Conservation (phyloP, 2,329 filamentous ascomycete genomes). For the Thelonectria rubi region DNA sequence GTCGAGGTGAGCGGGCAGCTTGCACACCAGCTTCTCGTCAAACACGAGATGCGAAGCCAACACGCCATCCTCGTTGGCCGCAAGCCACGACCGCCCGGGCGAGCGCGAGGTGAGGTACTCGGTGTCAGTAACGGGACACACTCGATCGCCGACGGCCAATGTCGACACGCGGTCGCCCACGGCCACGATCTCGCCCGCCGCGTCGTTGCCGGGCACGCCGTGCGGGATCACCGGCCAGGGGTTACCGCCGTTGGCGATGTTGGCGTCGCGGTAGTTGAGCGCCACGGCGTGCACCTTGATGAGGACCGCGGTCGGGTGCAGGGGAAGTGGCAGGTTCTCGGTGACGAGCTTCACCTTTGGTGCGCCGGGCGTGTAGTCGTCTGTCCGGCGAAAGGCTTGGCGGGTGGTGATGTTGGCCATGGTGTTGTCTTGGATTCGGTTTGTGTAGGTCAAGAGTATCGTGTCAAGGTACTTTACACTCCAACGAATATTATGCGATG, state of each 20-base stretch:
- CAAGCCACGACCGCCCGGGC: conserved; percentile 51
- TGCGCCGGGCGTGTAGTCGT: conserved; percentile 42
- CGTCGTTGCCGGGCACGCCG: conserved; percentile 50
- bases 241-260: conserved; percentile 51
- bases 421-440: not conserved
- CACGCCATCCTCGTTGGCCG: conserved; percentile 55
- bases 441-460: not conserved
- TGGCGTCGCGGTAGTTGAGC: conserved; percentile 49
- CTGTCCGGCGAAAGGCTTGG: conserved; percentile 42
- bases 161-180: conserved; percentile 47
- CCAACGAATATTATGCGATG: not conserved
- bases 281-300: conserved; percentile 47
- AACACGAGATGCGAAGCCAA: conserved; percentile 54
- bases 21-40: conserved; percentile 49
- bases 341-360: conserved; percentile 47
- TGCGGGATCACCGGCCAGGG: conserved; percentile 51
- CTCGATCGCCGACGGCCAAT: conserved; percentile 49
- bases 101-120: conserved; percentile 52
- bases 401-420: conserved; percentile 26
- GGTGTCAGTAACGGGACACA: conserved; percentile 50
- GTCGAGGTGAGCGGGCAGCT: conserved; percentile 49
- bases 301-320: conserved; percentile 44
- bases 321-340: conserved; percentile 44
- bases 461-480: not conserved
- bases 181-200: conserved; percentile 51